Conservation (phyloP, 768 basidiomycete species). For the Xerocomus brunneocitrinus region DNA sequence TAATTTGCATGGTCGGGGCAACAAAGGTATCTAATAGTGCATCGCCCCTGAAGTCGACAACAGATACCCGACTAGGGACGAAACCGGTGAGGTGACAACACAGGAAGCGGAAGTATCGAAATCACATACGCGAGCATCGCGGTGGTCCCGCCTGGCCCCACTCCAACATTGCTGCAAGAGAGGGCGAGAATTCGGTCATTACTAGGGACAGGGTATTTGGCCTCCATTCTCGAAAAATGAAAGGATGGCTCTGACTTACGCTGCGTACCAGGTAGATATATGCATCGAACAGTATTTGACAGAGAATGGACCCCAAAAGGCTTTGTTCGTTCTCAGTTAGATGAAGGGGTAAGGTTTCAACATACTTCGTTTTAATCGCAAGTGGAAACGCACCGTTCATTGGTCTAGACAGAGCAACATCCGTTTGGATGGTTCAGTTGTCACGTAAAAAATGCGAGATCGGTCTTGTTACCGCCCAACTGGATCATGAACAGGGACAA, state of each 20-base stretch:
- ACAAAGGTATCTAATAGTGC: conserved; percentile 62
- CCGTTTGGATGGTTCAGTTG: conserved; percentile 10
- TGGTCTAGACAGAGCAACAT: conserved; percentile 10
- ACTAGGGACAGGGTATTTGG: conserved; percentile 31
- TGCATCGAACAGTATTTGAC: conserved; percentile 13
- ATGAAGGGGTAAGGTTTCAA: conserved; percentile 19
- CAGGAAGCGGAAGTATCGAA: conserved; percentile 1
- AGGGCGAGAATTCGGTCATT: conserved; percentile 52
- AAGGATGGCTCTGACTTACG: conserved; percentile 17
- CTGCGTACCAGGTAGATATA: conserved; percentile 22
- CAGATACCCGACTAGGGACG: conserved; percentile 42
- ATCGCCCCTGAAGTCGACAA: conserved; percentile 56
- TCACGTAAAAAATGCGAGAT: conserved; percentile 22
- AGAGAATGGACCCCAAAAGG: conserved; percentile 10
- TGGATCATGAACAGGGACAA: conserved; percentile 12
- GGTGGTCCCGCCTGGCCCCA: conserved; percentile 76
- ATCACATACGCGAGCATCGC: conserved; percentile 72
- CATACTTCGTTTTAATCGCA: conserved; percentile 13
- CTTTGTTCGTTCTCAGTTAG: conserved; percentile 15
- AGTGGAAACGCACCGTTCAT: conserved; percentile 10
- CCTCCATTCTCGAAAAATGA: conserved; percentile 24
- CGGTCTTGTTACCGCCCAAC: conserved; percentile 7
- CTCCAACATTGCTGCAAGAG: conserved; percentile 68
- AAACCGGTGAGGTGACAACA: conserved; percentile 7
- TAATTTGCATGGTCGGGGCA: conserved; percentile 59